Evolutionary conservation across 2,329 filamentous ascomycete species (phyloP), one percentile per base, ranked within the genome.

Genomic region (Nemania sp.): DNA sequence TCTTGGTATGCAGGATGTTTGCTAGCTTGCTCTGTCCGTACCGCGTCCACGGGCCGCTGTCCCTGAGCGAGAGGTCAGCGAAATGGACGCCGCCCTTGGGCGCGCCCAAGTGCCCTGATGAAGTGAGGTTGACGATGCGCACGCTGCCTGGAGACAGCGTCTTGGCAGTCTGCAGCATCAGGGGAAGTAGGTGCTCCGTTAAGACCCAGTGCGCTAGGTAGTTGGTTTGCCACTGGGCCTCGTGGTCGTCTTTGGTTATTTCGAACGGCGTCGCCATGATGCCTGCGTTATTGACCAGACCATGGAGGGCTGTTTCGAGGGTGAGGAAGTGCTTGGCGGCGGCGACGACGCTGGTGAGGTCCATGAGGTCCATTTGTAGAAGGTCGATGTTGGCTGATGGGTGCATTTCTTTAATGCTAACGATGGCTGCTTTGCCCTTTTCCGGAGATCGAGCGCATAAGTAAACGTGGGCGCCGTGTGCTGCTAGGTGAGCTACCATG

Each of bases 1-100:
- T 77, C 67, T 75, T 79, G n/a, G 78, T 71, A 71, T 83, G 81
- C 49, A 84, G 75, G 24, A 84, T 75, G 62, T 84, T 84, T 61
- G 80, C 82, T 7, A 84, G 80, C 73, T 85, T 85, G 72, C 76
- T 79, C 73, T 84, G 82, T n/a, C 80, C 82, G 73, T 85, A 85
- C 18, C 81, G 78, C 55, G 53, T 1, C 73, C 72, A 72, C 2
- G 69, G 49, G 32, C 71, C 58, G 24, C 66, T 41, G 0, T 73
- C 67, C 52, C 67, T 65, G 55, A 76, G 73, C 51, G 72, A 66
- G 7, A 24, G 47, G 64, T 76, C 72, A 1, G 62, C 11, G 41
- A 75, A 74, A n/a, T 71, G 58, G 62, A 78, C 73, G 20, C 76
- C 76, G 53, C 61, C 72, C 56, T 70, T 74, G 35, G 76, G 76